Evolutionary conservation across 495 filamentous ascomycete species (phyloP).

Genomic region (Lasiosphaeria hispida): DNA sequence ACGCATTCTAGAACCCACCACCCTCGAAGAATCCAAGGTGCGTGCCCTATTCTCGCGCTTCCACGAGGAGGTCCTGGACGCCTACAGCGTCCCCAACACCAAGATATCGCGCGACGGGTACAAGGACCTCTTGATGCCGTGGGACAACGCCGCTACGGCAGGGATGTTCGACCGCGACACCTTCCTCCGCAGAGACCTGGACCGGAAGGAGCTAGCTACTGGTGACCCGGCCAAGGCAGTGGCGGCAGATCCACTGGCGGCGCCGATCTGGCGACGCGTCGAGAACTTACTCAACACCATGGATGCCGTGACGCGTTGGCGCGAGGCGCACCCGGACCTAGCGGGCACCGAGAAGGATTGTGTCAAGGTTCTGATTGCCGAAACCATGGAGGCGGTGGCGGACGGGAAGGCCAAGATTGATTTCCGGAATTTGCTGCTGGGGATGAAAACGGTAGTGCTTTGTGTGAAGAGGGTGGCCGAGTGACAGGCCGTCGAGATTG

Average conservation of each 20-base stretch:
- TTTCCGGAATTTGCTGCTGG: background rate
- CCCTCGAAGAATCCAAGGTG: slow-evolving; percentile 24
- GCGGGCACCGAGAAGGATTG: slow-evolving; percentile 22
- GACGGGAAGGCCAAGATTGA: background rate
- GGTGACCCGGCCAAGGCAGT: slow-evolving; percentile 22
- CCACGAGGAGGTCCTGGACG: slow-evolving; percentile 28
- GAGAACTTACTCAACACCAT: slow-evolving; percentile 35
- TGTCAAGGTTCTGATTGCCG: slow-evolving; percentile 12
- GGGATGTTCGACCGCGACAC: slow-evolving; percentile 36
- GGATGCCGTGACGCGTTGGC: slow-evolving; percentile 49
- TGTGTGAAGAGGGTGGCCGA: background rate
- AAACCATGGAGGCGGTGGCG: background rate
- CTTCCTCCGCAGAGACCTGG: slow-evolving; percentile 29
- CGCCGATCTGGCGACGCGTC: slow-evolving; percentile 13
- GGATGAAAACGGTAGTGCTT: background rate
- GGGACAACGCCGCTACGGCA: slow-evolving; percentile 38
- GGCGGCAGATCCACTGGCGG: slow-evolving; percentile 25
- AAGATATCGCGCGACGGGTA: slow-evolving; percentile 37
- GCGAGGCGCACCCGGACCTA: slow-evolving; percentile 40
- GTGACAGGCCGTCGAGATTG: no score
- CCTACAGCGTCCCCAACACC: slow-evolving; percentile 40
- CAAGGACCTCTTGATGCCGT: slow-evolving; percentile 47
- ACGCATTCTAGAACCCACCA: slow-evolving; percentile 30
- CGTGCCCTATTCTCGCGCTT: slow-evolving; percentile 30
- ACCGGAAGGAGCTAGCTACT: slow-evolving; percentile 30